Conservation (phyloP, 148 eudicot species). For the Cornus kousa region DNA sequence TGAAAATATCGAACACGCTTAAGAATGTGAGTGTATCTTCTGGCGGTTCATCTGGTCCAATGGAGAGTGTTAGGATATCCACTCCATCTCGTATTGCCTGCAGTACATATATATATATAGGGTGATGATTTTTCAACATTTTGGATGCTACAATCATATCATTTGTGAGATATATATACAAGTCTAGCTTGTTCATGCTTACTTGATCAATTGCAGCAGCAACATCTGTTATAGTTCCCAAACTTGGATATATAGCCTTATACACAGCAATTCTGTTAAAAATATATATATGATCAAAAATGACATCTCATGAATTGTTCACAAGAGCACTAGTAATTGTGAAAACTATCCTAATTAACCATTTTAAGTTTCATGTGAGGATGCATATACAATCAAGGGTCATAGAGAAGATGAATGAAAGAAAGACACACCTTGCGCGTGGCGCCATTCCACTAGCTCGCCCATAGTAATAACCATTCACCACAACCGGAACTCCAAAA, state of each 20-base stretch:
- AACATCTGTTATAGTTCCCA: constrained; percentile 78
- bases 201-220: constrained; percentile 96
- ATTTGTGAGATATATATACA: background rate
- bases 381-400: background rate
- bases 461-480: constrained; percentile 80
- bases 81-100: constrained; percentile 89
- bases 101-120: background rate
- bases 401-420: background rate
- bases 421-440: constrained; percentile 55
- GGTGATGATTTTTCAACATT: background rate
- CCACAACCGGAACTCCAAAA: constrained; percentile 80
- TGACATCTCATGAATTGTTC: background rate
- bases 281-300: background rate
- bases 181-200: constrained; percentile 14
- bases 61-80: constrained; percentile 68
- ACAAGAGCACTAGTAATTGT: background rate
- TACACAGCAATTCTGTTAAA: constrained; percentile 81
- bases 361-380: background rate
- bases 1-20: constrained; percentile 72
- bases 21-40: constrained; percentile 76
- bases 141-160: background rate
- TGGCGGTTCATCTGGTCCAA: constrained; percentile 91
- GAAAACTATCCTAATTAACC: background rate
- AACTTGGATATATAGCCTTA: constrained; percentile 86
- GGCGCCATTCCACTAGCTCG: constrained; percentile 97